A percentile compares a stretch with the other conserved stretches of the same genome.
Evolutionary conservation across 2,329 filamentous ascomycete species (phyloP).

Genomic region (Aureobasidium sp.): DNA sequence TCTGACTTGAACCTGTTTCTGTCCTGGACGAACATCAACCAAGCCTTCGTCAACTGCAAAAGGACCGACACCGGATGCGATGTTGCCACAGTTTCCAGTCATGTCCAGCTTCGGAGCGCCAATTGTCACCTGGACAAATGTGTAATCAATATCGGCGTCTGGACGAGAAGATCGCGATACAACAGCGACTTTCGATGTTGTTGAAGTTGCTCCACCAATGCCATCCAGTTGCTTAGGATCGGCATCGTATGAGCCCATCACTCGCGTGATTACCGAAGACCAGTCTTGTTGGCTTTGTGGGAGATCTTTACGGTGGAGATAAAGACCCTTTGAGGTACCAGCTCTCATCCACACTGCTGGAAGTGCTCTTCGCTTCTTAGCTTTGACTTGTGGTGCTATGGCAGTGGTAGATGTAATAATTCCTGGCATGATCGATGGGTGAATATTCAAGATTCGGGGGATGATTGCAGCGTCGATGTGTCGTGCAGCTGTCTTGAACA

Average conservation of each 20-base stretch:
- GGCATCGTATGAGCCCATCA: conserved; percentile 25
- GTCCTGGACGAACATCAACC: conserved; percentile 15
- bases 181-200: conserved; percentile 20
- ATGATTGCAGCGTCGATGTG: conserved; percentile 10
- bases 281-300: conserved; percentile 21
- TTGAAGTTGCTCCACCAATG: conserved; percentile 19
- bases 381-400: not conserved
- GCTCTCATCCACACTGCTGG: conserved; percentile 32
- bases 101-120: conserved; percentile 17
- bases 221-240: conserved; percentile 20
- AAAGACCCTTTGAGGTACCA: conserved; percentile 33
- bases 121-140: conserved; percentile 18
- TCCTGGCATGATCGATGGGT: conserved; percentile 11
- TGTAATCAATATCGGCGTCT: conserved; percentile 19
- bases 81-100: conserved; percentile 20
- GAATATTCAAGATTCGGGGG: conserved; percentile 6
- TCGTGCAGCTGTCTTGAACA: conserved; percentile 14
- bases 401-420: not conserved
- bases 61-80: conserved; percentile 18
- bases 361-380: conserved; percentile 15
- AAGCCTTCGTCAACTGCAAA: conserved; percentile 20
- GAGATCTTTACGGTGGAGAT: conserved; percentile 28
- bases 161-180: conserved; percentile 16
- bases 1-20: conserved; percentile 15
- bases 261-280: conserved; percentile 24